Evolutionary conservation across 805 yeast species (phyloP).

Genomic region (Lipomyces orientalis): DNA sequence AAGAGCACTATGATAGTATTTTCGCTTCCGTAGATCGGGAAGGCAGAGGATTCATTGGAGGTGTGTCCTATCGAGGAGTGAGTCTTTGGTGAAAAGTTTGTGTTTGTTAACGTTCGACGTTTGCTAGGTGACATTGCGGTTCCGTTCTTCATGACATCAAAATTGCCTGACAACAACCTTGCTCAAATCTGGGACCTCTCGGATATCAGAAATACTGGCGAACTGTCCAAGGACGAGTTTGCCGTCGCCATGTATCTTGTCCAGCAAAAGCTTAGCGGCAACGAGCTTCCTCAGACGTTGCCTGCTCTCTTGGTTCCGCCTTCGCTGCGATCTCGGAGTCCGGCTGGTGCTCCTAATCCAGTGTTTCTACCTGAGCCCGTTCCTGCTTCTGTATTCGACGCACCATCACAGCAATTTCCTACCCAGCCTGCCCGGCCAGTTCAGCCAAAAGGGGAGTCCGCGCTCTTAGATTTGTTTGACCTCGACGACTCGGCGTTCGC

Average conservation of each 20-base stretch:
- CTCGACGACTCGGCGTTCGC: conserved; percentile 53
- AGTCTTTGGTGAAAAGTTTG: background rate
- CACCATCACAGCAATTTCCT: conserved; percentile 34
- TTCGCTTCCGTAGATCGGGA: conserved; percentile 72
- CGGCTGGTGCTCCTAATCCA: conserved; percentile 26
- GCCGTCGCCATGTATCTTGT: conserved; percentile 93
- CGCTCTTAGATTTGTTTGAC: conserved; percentile 70
- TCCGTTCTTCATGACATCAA: conserved; percentile 84
- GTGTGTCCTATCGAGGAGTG: conserved; percentile 7
- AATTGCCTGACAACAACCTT: conserved; percentile 78
- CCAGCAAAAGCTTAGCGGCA: conserved; percentile 80
- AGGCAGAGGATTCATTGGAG: conserved; percentile 31
- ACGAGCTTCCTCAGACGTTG: conserved; percentile 74
- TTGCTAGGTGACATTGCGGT: conserved; percentile 77
- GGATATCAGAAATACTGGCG: conserved; percentile 84
- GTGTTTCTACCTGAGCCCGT: background rate
- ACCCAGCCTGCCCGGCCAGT: conserved; percentile 39
- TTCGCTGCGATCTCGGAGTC: conserved; percentile 19
- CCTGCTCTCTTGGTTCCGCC: conserved; percentile 63
- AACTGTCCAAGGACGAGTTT: conserved; percentile 80
- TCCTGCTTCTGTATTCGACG: conserved; percentile 12
- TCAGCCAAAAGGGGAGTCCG: conserved; percentile 48
- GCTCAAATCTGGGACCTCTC: conserved; percentile 96
- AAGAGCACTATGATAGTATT: conserved; percentile 76
- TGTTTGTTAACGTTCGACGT: background rate